Evolutionary conservation across 2,329 filamentous ascomycete species (phyloP), one percentile per base, ranked within the genome.

Genomic region (Chaetomiaceae sp.): DNA sequence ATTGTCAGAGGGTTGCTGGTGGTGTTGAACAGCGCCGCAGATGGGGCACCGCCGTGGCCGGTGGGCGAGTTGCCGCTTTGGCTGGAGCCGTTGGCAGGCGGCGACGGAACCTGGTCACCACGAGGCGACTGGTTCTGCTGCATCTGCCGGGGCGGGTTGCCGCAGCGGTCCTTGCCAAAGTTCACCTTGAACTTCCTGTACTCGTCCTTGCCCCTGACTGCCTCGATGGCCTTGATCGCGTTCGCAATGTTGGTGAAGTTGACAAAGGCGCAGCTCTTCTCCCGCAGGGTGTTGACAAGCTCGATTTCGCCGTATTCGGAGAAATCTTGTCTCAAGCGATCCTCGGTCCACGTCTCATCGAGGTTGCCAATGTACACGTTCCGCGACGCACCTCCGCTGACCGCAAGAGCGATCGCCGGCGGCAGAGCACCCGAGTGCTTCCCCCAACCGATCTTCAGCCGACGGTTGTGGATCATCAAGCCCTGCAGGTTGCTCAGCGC

Each of bases 221-320:
- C 94, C 73, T 99, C 94, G 60, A 99, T 99, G 1, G 94, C 94
- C 77, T 99, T 99, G 78, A 99, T 99, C 46, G 94, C 94, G 64
- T 99, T 99, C 67, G 94, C 94, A 68, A 99, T 99, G 75, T 99
- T 99, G 67, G 94, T 99, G 71, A 99, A 99, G 75, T 99, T 99
- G 69, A 99, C 94, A 69, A 99, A 99, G 0, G 94, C 94, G 70
- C 94, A 99, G 75, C 91, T 96, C 84, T 99, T 99, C 78, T 99
- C 94, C 49, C 94, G 86, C 55, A 99, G 77, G 14, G 94, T 89
- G 73, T 99, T 99, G 58, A 99, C 90, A 59, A 99, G 77, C 74
- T 99, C 94, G 65, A 99, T 97, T 73, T 99, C 94, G 61, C 94
- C 94, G 65, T 89, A 97, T 69, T 97, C 92, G 30, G 91, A 89